Base-by-base conservation (phyloP, 306 rosid genomes). In the Trifolium dubium region DNA sequence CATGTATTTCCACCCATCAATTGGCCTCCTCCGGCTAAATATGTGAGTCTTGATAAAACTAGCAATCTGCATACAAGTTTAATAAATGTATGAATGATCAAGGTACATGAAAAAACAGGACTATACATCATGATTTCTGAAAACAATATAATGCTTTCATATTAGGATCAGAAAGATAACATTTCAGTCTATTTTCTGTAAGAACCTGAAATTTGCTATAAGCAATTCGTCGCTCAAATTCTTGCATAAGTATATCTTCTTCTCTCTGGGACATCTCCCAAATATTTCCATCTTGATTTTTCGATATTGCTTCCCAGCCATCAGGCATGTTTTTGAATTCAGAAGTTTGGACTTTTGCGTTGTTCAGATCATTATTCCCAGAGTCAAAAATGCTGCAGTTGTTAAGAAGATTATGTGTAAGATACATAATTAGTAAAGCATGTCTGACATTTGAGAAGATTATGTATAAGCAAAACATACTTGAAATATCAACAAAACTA, bases 211-310 rank as follows among this genome's bases (percentile, higher is more conserved):
- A 94, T 80, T 94, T 94, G 83, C 89, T 88, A 79, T 88, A 94
- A 1, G 98, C 95, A 82, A 89, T 87, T 6, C 98, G 86, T 4
- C 98, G 92, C 58, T 94, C 98, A 66, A 89, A 94, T 83, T 94
- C 98, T 74, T 92, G 98, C 68, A 92, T 93, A 55, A 94, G 96
- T 43, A 92, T 83, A 56, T 94, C 98, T 81, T 94, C 98, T 82
- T 94, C 97, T 72, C 96, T 89, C 75, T 94, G 97, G 8, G 98
- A 85, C 97, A 94, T 94, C 83, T 89, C 95, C 98, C 98, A 94
- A 32, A 94, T 54, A 72, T 86, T 94, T 66, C 92, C 97, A 67
- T 92, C 96, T 34, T 78, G 83, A 59, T 83, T 64, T 80, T 89
- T 94, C 5, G 90, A 74, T 31, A 87, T 77, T n/a, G 98, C 89